phyloP scores from a whole-genome alignment of 1,284 basidiomycete species.

The Sporisorium reilianum region DNA sequence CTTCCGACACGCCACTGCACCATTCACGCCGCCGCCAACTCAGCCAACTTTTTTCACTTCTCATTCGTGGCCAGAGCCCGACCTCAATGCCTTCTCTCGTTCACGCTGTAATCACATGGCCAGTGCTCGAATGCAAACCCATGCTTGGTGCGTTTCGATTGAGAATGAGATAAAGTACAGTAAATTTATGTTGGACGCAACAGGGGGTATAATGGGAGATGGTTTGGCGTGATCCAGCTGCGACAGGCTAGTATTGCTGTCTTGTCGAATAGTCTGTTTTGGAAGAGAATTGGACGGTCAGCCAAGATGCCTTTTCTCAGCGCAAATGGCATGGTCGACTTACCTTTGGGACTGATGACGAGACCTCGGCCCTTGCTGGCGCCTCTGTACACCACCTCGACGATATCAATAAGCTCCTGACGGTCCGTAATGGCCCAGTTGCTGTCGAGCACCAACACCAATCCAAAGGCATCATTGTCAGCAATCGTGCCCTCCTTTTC shows the following conservation, averaged over 20 bases:
- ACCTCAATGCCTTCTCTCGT: background rate
- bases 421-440: constrained; percentile 68
- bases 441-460: constrained; percentile 9
- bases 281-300: background rate
- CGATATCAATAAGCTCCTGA: constrained; percentile 85
- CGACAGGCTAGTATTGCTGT: constrained; percentile 49
- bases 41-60: too few relatives aligned
- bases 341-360: constrained; percentile 95
- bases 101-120: too few relatives aligned
- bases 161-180: constrained; percentile 11
- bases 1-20: too few relatives aligned
- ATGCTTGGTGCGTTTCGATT: background rate
- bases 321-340: background rate
- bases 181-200: background rate
- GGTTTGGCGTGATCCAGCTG: background rate
- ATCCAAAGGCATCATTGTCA: background rate
- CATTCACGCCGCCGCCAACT: too few relatives aligned
- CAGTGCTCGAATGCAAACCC: too few relatives aligned
- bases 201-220: constrained; percentile 20
- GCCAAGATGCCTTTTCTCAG: background rate
- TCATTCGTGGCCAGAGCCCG: too few relatives aligned
- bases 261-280: constrained; percentile 60
- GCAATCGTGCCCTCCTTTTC: background rate
- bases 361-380: constrained; percentile 98
- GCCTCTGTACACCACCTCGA: constrained; percentile 97